These are phyloP conservation scores for Acanthamoeba royreba DNA, from an alignment of 208 protist genomes.

Conservation along the genomic window DNA sequence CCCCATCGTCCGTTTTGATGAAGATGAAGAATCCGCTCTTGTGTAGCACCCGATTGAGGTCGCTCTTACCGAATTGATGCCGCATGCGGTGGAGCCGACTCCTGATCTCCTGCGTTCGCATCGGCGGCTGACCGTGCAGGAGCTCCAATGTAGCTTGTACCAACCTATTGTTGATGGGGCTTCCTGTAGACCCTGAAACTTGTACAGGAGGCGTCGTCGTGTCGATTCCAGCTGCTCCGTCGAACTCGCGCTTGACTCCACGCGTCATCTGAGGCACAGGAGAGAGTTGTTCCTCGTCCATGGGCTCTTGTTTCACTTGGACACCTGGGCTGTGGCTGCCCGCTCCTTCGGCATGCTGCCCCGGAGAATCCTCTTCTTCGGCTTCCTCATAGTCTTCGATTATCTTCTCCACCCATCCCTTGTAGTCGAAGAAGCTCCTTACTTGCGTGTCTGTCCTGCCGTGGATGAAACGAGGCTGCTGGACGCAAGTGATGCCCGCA, in stretches of 20 bases:
- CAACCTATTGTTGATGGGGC: no score
- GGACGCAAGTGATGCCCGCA: not conserved
- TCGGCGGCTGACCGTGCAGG: not conserved
- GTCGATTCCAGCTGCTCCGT: no score
- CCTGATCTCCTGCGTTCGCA: not conserved
- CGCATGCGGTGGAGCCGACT: not conserved
- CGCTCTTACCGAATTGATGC: not conserved
- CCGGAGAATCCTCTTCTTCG: not conserved
- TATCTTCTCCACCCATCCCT: not conserved
- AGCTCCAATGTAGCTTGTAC: not conserved
- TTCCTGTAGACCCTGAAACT: no score
- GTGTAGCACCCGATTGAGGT: not conserved
- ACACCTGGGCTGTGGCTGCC: not conserved
- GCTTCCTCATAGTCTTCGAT: not conserved
- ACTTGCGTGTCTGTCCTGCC: no score
- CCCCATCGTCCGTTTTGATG: not conserved
- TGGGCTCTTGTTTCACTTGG: not conserved
- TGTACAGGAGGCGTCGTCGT: no score
- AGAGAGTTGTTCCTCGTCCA: not conserved
- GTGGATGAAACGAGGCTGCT: not conserved
- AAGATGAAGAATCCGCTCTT: not conserved
- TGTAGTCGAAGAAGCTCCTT: not conserved
- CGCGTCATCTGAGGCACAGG: no score
- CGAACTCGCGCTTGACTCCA: not conserved
- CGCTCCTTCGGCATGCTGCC: no score